phyloP scores from a whole-genome alignment of 495 filamentous ascomycete species.

The Aspergillus bertholletiae region DNA sequence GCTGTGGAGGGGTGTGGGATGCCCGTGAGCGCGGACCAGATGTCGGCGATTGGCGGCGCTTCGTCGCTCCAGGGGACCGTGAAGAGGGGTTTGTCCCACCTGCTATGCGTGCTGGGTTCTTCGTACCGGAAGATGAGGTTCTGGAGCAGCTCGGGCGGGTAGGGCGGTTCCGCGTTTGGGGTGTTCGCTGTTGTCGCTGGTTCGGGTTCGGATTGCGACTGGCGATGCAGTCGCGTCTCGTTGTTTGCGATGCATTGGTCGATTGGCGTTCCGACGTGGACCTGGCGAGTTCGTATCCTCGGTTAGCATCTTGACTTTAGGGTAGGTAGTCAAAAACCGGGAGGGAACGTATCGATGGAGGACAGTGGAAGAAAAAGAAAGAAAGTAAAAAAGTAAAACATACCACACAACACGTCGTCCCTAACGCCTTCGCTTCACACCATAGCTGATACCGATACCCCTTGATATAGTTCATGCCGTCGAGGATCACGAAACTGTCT shows the following conservation, averaged over 20 bases:
- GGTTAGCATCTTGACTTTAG: neutral
- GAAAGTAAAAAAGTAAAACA: conserved; percentile 15
- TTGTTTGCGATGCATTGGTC: conserved; percentile 57
- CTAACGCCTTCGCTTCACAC: conserved; percentile 86
- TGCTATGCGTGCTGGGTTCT: conserved; percentile 89
- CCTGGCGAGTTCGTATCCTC: conserved; percentile 30
- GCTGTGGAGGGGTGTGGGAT: conserved; percentile 26
- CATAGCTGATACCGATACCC: conserved; percentile 94
- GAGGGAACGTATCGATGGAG: neutral
- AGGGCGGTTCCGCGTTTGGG: conserved; percentile 45
- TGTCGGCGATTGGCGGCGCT: conserved; percentile 58
- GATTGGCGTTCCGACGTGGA: conserved; percentile 77
- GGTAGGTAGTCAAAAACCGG: no score
- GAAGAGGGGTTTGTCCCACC: conserved; percentile 95
- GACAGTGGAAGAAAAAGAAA: neutral
- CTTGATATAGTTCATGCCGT: conserved; percentile 96
- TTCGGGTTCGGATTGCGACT: neutral
- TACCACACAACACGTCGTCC: conserved; percentile 80
- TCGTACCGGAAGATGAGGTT: conserved; percentile 95
- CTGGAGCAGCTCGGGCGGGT: conserved; percentile 70
- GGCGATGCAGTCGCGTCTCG: conserved; percentile 23
- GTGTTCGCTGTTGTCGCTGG: neutral
- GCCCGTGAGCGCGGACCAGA: conserved; percentile 75
- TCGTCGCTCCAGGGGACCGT: conserved; percentile 79
- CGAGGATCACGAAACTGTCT: conserved; percentile 82